Conservation (phyloP, 2,329 filamentous ascomycete species). For the Fusarium redolens region DNA sequence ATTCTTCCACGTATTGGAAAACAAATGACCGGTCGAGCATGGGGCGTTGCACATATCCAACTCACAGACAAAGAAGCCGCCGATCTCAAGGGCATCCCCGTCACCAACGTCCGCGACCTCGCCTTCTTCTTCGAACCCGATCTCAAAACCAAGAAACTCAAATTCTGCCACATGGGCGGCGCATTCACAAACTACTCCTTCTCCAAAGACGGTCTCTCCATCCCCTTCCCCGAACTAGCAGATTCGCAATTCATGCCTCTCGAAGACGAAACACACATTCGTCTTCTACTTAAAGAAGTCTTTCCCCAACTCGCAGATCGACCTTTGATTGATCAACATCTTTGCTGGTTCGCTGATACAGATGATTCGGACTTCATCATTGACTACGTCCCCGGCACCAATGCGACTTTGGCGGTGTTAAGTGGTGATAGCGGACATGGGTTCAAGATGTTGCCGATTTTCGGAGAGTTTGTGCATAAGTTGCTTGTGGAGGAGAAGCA, state of each 20-base stretch:
- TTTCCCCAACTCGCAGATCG: slow-evolving; percentile 2
- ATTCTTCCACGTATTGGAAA: slow-evolving; percentile 20
- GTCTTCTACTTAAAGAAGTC: slow-evolving; percentile 16
- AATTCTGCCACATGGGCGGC: slow-evolving; percentile 34
- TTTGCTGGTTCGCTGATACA: slow-evolving; percentile 31
- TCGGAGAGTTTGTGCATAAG: slow-evolving; percentile 23
- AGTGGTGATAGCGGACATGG: slow-evolving; percentile 28
- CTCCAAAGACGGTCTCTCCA: slow-evolving; percentile 24
- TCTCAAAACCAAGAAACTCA: slow-evolving; percentile 22
- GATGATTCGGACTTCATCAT: slow-evolving; percentile 35
- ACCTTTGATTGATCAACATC: slow-evolving; percentile 25
- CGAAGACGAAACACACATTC: slow-evolving; percentile 24
- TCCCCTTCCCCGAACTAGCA: background rate
- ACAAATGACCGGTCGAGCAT: slow-evolving; percentile 26
- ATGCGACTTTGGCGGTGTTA: slow-evolving; percentile 8
- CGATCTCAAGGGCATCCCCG: slow-evolving; percentile 20
- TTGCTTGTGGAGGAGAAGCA: slow-evolving; percentile 15
- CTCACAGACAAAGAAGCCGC: slow-evolving; percentile 22
- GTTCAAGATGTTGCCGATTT: slow-evolving; percentile 31
- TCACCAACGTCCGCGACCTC: slow-evolving; percentile 28
- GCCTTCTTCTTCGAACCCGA: slow-evolving; percentile 33
- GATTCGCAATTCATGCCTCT: slow-evolving; percentile 32
- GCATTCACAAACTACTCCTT: slow-evolving; percentile 28
- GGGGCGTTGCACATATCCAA: slow-evolving; percentile 29
- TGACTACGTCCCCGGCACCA: slow-evolving; percentile 24